Evolutionary conservation across 2,329 filamentous ascomycete species (phyloP), one percentile per base, ranked within the genome.

Genomic region (Aspergillus brunneoviolaceus): DNA sequence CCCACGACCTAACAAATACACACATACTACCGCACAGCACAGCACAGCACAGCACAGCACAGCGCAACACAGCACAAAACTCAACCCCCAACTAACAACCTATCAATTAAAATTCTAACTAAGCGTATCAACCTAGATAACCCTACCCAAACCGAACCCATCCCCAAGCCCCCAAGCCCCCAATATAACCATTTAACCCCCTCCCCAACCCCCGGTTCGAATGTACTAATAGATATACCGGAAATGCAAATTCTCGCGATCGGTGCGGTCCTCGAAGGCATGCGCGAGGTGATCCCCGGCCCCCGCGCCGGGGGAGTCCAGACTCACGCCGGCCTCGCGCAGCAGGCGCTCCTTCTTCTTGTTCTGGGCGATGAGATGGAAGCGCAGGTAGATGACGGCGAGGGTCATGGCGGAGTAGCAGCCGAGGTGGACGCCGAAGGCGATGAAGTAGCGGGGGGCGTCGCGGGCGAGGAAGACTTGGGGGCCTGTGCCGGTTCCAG

Each of bases 341-440:
- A 78, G 73, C 56, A 83, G 60, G 4, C 74, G 72, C 56, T 87
- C 85, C 59, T 85, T 84, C 71, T 79, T 82, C 70, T 79, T 83
- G 66, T 90, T 90, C 75, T 88, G 78, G 1, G 75, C 67, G 7
- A 68, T 75, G 16, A 89, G 79, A 61, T 88, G 81, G 75, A 82
- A 87, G 23, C 87, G 78, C 66, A 90, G 77, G 62, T 77, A 81
- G 2, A 86, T 55, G 21, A 89, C 81, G 4, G 85, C 80, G 4
- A 85, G 29, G 1, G 88, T 84, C 25, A 90, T 79, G 29, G 85
- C 75, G 0, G 79, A 76, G 71, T 91, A 91, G 75, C 89, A 91
- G 14, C 85, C 88, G 9, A 91, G 78, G 67, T 91, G 88, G 1
- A 86, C 87, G 5, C 85, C 80, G 61, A 90, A 89, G 1, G 89